Evolutionary conservation across 345 rosid species (phyloP).

Genomic region (Eucalyptus erythrocorys): DNA sequence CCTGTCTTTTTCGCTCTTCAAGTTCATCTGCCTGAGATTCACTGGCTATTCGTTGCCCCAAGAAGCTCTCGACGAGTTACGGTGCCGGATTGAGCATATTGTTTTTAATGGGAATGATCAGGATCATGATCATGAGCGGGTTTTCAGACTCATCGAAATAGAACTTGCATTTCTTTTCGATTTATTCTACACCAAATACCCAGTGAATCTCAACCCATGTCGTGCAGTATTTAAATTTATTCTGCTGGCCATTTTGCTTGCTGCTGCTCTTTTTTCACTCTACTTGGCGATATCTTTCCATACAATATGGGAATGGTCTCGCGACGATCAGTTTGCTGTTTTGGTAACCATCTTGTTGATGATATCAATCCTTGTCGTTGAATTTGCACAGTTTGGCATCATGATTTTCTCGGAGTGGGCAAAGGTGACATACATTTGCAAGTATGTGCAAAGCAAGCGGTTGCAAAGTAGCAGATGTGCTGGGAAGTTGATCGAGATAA

Average conservation of each 20-base stretch:
- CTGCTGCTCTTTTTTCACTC: not conserved
- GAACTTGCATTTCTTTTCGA: not conserved
- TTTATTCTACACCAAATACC: not conserved
- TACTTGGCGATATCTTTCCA: too few relatives aligned
- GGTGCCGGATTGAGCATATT: accelerated
- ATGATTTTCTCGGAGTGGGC: too few relatives aligned
- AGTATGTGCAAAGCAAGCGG: not conserved
- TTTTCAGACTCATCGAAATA: not conserved
- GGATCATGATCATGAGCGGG: not conserved
- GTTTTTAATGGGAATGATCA: accelerated
- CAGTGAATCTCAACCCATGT: not conserved
- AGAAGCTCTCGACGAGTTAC: accelerated
- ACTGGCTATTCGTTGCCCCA: too few relatives aligned
- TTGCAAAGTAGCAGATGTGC: accelerated
- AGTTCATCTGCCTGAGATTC: not conserved
- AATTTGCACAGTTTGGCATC: too few relatives aligned
- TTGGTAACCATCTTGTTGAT: too few relatives aligned
- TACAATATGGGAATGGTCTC: accelerated
- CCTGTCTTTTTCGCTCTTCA: not conserved
- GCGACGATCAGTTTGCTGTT: accelerated
- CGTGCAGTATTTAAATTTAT: accelerated
- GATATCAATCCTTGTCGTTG: accelerated
- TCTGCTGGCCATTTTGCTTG: not conserved
- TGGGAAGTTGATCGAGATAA: too few relatives aligned
- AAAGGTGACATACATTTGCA: too few relatives aligned